phyloP scores from a whole-genome alignment of 129 eudicot genomes.

The Lonicera japonica region DNA sequence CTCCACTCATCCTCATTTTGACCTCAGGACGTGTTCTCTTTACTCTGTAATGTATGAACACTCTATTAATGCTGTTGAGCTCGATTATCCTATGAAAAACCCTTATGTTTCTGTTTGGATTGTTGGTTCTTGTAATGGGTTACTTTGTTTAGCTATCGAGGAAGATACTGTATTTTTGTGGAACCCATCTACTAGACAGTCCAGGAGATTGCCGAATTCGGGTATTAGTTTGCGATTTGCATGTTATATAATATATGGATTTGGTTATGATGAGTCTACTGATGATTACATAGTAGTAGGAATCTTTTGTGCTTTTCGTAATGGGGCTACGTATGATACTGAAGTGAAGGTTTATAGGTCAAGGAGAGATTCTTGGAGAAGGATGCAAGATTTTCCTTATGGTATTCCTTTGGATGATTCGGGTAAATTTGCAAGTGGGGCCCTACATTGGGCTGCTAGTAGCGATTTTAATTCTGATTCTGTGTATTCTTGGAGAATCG shows the following conservation, averaged over 20 bases:
- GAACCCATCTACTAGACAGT: slow-evolving; percentile 50
- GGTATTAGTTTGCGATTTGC: slow-evolving; percentile 8
- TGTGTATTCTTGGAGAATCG: slow-evolving; percentile 27
- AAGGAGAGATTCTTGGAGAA: slow-evolving; percentile 40
- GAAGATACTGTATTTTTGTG: slow-evolving; percentile 40
- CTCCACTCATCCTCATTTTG: neutral
- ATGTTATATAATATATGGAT: slow-evolving; percentile 32
- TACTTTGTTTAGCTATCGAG: slow-evolving; percentile 38
- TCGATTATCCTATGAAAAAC: slow-evolving; percentile 37
- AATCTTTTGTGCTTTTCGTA: slow-evolving; percentile 20
- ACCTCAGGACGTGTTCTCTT: slow-evolving; percentile 23
- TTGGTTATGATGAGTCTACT: slow-evolving; percentile 36
- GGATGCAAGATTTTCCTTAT: slow-evolving; percentile 26
- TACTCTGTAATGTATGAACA: slow-evolving; percentile 13
- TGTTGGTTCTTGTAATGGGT: slow-evolving; percentile 49
- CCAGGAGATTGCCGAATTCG: slow-evolving; percentile 21
- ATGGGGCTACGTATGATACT: neutral
- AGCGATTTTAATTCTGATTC: neutral
- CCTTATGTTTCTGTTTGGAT: slow-evolving; percentile 30
- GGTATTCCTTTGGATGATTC: slow-evolving; percentile 31
- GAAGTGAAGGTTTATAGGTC: slow-evolving; percentile 40
- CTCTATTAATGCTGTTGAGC: slow-evolving; percentile 10
- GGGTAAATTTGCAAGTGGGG: slow-evolving; percentile 39
- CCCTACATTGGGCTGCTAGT: slow-evolving; percentile 53
- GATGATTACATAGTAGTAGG: slow-evolving; percentile 63